Evolutionary conservation across 2,329 filamentous ascomycete genomes (phyloP), one percentile per base, ranked within the genome.

Genomic region (Elsinoe necatrix): DNA sequence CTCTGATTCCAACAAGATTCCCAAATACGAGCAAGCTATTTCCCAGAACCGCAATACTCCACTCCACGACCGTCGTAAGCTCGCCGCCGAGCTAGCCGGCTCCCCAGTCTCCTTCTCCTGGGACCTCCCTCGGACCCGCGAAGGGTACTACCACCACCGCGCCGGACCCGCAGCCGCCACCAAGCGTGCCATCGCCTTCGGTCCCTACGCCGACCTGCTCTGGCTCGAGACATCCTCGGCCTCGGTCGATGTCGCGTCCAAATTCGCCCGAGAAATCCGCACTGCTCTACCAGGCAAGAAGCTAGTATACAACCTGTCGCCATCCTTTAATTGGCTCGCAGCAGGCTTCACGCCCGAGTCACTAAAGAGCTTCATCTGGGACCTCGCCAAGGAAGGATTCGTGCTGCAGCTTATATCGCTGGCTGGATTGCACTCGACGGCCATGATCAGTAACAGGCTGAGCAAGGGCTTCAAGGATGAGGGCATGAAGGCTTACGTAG

Each of bases 241-340:
- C 20, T 85, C 83, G 63, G 89, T 97, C 9, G 72, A 81, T 52
- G 87, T 95, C 31, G 89, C 89, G 0, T 76, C 80, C 2, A 77
- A 79, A 52, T 89, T 98, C 54, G 88, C 87, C 11, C 79, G 80
- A 9, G 81, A 89, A 45, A 93, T 98, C 59, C 83, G 87, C 56
- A 72, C 75, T 0, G 76, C 73, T 2, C 77, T 82, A 65, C 89
- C 90, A 0, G 83, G 82, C 59, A 97, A 97, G 80, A 87, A 88
- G 34, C 80, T 98, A 21, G 92, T 97, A 0, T 98, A 98, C 76
- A 98, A 98, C 74, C 80, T 98, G 1, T 91, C 86, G 3, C 93
- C 93, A 0, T 95, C 89, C 7, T 98, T 98, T 80, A 97, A 98
- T 78, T 98, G 93, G 93, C 93, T 95, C 83, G 84, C 84, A 9